Base-by-base conservation (phyloP, 139 green algal genomes). In the Bryopsis sp. region DNA sequence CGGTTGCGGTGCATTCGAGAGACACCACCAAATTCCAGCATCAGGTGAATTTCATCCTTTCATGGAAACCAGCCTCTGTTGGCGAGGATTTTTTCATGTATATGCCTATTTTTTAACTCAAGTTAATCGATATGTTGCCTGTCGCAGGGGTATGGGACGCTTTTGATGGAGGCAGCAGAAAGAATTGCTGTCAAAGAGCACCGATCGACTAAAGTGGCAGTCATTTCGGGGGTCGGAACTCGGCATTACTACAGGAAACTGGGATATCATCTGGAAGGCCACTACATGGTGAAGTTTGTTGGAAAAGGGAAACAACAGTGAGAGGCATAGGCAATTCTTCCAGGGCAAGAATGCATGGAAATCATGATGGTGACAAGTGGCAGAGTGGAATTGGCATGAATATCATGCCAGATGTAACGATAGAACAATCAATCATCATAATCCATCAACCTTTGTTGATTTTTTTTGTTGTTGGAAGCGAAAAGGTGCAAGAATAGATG, bases 201-300 rank as follows among this genome's bases (percentile, higher is more conserved):
- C 78, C 73, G 88, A 38, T 90, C 80, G 32, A 77, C 31, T 8
- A 93, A 92, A 74, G 47, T 99, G 22, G 92, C 90, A 0, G 93
- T 99, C 48, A 99, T 99, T 71, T 93, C 84, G n/a, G 94, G 94
- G 1, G 88, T 99, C 65, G 94, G 94, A 64, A 98, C 94, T 6
- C 82, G 94, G 35, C 89, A 97, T 80, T 98, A 98, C 82, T 99
- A 99, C 73, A 78, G 80, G 28, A 85, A 85, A 68, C 74, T 90
- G 65, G 86, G 87, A 31, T 97, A 97, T 66, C 78, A 96, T 67
- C 79, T 97, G 58, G 89, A 97, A 72, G 92, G 92, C n/a, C 86
- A 84, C 5, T 97, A 97, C 83, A 97, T 97, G 92, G 86, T 94
- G 29, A 97, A 97, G 78, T 50, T 50, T 50, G 43, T 50, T 50